These are phyloP conservation scores for Isochrysis galbana DNA, from an alignment of 78 protist genomes.

Conservation along the genomic window DNA sequence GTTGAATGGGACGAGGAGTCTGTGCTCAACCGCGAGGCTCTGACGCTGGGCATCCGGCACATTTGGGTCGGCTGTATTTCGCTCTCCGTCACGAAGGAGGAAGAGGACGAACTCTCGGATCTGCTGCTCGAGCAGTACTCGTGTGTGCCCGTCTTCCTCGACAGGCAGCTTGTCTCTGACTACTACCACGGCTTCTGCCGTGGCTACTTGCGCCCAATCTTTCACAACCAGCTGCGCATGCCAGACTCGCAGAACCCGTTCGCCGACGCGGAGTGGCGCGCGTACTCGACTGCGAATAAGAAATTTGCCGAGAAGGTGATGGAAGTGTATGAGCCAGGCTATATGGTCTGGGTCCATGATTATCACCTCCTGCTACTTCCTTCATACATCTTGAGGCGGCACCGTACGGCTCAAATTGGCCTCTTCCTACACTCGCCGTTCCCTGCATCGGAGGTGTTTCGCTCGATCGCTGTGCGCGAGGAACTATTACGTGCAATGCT, in stretches of 20 bases:
- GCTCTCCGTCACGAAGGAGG: not conserved
- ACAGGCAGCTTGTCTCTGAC: too few relatives aligned
- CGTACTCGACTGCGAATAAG: not conserved
- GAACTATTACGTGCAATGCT: slow-evolving; percentile 76
- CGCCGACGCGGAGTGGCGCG: not conserved
- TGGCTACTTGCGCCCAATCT: not conserved
- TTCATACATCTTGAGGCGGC: not conserved
- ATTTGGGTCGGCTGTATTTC: not conserved
- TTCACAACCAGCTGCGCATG: not conserved
- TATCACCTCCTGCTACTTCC: slow-evolving; percentile 17
- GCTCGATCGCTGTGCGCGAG: slow-evolving; percentile 74
- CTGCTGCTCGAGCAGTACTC: not conserved
- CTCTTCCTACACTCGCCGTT: slow-evolving; percentile 89
- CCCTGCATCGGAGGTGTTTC: slow-evolving; percentile 83
- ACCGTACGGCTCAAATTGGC: slow-evolving; percentile 56
- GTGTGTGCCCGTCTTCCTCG: not conserved
- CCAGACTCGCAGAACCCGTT: not conserved
- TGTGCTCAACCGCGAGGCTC: not conserved
- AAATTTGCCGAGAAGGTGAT: not conserved
- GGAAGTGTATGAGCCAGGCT: not conserved
- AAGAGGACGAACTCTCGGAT: not conserved
- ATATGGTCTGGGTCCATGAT: slow-evolving; percentile 39
- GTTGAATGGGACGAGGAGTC: slow-evolving; percentile 11
- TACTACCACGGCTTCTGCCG: slow-evolving; percentile 13
- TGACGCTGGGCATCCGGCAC: not conserved